A percentile compares a stretch with the other conserved stretches of the same genome.
Conservation (phyloP, 768 basidiomycete genomes). For the Termitomyces sp. region DNA sequence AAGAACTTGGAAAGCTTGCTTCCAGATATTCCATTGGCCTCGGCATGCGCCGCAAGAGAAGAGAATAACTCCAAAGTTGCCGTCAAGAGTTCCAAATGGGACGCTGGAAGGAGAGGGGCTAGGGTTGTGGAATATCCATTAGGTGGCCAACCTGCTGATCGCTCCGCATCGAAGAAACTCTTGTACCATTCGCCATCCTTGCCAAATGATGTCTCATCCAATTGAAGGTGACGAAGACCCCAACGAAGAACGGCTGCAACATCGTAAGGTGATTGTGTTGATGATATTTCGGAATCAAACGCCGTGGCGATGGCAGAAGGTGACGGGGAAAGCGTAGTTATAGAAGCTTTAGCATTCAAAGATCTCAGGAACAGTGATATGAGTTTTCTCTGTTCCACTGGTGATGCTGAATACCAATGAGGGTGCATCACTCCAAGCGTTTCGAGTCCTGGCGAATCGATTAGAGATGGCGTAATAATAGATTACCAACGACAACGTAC, state of each 20-base stretch:
- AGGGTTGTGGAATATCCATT: conserved; percentile 59
- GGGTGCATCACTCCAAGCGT: conserved; percentile 82
- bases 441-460: conserved; percentile 53
- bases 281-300: conserved; percentile 62
- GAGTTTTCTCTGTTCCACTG: conserved; percentile 58
- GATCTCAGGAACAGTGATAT: conserved; percentile 71
- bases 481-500: conserved; percentile 30
- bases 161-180: conserved; percentile 56
- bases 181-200: conserved; percentile 64
- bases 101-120: conserved; percentile 49
- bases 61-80: conserved; percentile 58
- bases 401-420: conserved; percentile 75
- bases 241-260: conserved; percentile 77
- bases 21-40: conserved; percentile 67
- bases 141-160: conserved; percentile 49
- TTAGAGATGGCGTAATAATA: conserved; percentile 10
- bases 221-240: conserved; percentile 68
- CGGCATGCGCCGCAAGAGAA: conserved; percentile 65
- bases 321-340: conserved; percentile 46
- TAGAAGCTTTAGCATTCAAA: conserved; percentile 39
- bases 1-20: conserved; percentile 72
- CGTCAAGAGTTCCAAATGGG: conserved; percentile 54
- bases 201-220: conserved; percentile 57
- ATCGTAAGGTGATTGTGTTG: conserved; percentile 66
- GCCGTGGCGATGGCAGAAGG: conserved; percentile 38